Evolutionary conservation across 176 grass and related monocot species (phyloP), one percentile per base, ranked within the genome.

Genomic region (Juncus effusus): DNA sequence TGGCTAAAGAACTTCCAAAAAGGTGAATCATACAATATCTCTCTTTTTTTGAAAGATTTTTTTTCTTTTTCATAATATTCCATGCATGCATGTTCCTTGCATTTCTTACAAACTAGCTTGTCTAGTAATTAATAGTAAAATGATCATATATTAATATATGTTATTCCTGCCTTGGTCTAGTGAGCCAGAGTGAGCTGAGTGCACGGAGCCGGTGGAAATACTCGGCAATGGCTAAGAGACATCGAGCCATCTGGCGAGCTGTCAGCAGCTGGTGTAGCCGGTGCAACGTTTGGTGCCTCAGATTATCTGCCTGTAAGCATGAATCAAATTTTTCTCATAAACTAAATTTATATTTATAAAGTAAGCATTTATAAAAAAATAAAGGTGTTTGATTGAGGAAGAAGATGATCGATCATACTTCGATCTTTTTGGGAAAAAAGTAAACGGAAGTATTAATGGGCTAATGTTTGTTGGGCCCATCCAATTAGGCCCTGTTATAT

Each of bases 211-310:
- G 55, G 36, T 63, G 76, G 13, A 70, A 79, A 35, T 79, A 70
- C 44, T 63, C 76, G 0, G 44, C 65, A 19, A 79, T 63, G 35
- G 76, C 76, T 61, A 79, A 50, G 16, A 79, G 50, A 61, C 76
- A 54, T 3, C 41, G 65, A 6, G 65, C 76, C 65, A 70, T 70
- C 35, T 79, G 76, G 12, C 36, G 65, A 6, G 57, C 41, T 9
- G 76, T 63, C 56, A 79, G n/a, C 19, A 79, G 37, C 41, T 79
- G 65, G 10, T 63, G 42, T 19, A 79, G 41, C 36, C 65, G 41
- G 19, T 79, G 76, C 7, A 79, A 64, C 38, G 52, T 71, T 45
- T 79, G 57, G 1, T 62, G 64, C 66, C 76, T 79, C 65, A 79
- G 60, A 54, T 71, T 63, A n/a, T 79, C 76, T 51, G 76, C 64